A percentile compares a stretch with the other conserved stretches of the same genome.
phyloP scores from a whole-genome alignment of 192 early-diverging fungal species.

The Entomortierella beljakovae region DNA sequence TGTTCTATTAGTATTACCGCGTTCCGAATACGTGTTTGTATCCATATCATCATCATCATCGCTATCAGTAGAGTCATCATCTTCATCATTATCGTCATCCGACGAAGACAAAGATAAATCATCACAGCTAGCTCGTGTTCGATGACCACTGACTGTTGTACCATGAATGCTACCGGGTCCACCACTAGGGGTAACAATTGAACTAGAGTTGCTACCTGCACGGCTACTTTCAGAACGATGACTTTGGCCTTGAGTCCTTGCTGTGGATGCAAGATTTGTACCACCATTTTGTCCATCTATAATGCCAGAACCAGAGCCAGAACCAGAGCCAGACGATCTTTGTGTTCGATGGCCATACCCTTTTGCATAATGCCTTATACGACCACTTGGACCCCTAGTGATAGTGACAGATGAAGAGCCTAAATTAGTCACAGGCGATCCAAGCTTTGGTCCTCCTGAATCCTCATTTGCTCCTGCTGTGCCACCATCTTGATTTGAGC shows the following conservation, averaged over 20 bases:
- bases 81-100: slow-evolving; percentile 48
- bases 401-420: slow-evolving; percentile 1
- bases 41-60: slow-evolving; percentile 45
- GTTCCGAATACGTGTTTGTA: neutral
- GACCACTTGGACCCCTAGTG: slow-evolving; percentile 1
- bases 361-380: slow-evolving; percentile 26
- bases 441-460: slow-evolving; percentile 5
- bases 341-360: slow-evolving; percentile 39
- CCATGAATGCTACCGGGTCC: neutral
- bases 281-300: slow-evolving; percentile 1
- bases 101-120: slow-evolving; percentile 49
- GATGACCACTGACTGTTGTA: slow-evolving; percentile 20
- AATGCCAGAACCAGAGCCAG: slow-evolving; percentile 6
- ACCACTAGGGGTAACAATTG: neutral
- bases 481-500: neutral
- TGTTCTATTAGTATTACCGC: slow-evolving; percentile 1
- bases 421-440: slow-evolving; percentile 22
- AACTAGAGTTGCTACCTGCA: slow-evolving; percentile 43
- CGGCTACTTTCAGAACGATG: slow-evolving; percentile 34
- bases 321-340: slow-evolving; percentile 45
- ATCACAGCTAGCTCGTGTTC: slow-evolving; percentile 33
- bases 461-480: neutral
- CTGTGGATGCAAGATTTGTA: neutral
- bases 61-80: slow-evolving; percentile 50
- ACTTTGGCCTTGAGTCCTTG: slow-evolving; percentile 5